Percentiles rank a stretch among this genome's conserved stretches.
These are phyloP conservation scores for Suillus discolor DNA, from an alignment of 768 basidiomycete genomes.

Conservation along the genomic window DNA sequence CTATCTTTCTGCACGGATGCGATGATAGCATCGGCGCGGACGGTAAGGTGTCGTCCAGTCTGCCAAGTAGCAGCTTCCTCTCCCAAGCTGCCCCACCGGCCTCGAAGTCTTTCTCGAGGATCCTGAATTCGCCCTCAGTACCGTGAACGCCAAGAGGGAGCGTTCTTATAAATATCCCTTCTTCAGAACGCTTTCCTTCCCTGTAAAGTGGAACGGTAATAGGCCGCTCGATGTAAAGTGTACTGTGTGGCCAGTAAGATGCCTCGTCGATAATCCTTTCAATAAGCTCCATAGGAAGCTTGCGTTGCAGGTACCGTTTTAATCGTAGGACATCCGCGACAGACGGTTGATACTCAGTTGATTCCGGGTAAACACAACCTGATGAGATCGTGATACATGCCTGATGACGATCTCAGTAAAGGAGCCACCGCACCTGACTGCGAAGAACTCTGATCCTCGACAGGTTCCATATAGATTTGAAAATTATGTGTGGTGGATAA, in stretches of 20 bases:
- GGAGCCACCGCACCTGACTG: neutral
- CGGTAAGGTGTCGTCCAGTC: neutral
- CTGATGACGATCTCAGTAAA: neutral
- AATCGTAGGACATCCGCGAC: constrained; percentile 4
- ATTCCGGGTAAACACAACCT: neutral
- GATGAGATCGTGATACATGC: neutral
- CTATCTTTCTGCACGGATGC: constrained; percentile 8
- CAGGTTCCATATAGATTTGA: neutral
- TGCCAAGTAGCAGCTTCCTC: neutral
- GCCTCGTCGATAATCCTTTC: constrained; percentile 11
- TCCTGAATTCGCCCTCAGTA: constrained; percentile 5
- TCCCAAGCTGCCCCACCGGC: constrained; percentile 2
- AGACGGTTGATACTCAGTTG: constrained; percentile 1
- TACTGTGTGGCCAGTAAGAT: constrained; percentile 10
- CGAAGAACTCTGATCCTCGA: neutral
- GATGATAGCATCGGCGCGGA: neutral
- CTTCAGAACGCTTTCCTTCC: neutral
- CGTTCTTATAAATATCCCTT: constrained; percentile 7
- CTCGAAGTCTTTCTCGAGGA: constrained; percentile 1
- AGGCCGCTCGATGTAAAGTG: constrained; percentile 5
- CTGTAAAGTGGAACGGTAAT: neutral
- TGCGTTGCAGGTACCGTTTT: neutral
- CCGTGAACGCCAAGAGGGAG: constrained; percentile 9
- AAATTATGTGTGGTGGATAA: neutral
- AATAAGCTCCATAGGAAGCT: constrained; percentile 8